Conservation (phyloP, 2,329 filamentous ascomycete genomes). For the Coleophoma crateriformis region DNA sequence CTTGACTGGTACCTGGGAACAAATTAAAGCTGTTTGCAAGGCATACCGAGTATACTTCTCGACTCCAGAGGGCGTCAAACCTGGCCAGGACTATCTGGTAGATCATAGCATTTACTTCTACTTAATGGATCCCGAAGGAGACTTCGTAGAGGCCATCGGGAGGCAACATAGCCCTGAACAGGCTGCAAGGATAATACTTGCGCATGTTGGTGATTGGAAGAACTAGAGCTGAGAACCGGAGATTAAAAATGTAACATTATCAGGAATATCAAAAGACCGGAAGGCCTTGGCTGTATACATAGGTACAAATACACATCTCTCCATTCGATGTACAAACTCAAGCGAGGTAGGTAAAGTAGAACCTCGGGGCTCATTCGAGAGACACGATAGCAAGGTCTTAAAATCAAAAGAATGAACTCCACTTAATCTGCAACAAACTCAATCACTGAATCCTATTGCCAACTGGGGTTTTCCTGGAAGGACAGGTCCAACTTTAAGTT, state of each 20-base stretch:
- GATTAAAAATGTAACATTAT: no score
- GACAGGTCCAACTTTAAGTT: neutral
- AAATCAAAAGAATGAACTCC: no score
- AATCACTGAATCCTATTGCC: no score
- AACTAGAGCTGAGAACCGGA: slow-evolving; percentile 10
- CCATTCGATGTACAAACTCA: no score
- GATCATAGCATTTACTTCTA: slow-evolving; percentile 99
- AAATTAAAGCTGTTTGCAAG: slow-evolving; percentile 93
- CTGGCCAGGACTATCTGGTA: slow-evolving; percentile 93
- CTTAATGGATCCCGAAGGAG: slow-evolving; percentile 95
- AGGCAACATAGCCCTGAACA: slow-evolving; percentile 88
- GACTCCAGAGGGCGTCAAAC: slow-evolving; percentile 81
- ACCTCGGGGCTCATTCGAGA: no score
- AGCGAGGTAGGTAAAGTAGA: no score
- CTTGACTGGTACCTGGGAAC: slow-evolving; percentile 86
- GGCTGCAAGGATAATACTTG: slow-evolving; percentile 75
- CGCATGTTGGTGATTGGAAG: slow-evolving; percentile 78
- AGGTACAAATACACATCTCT: no score
- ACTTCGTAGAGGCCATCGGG: slow-evolving; percentile 96
- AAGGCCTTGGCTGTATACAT: no score
- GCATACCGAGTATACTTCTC: slow-evolving; percentile 96
- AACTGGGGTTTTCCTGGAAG: neutral
- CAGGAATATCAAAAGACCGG: no score
- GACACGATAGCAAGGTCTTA: no score
- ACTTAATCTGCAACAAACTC: no score